phyloP scores from a whole-genome alignment of 805 yeast genomes.

The Cyberlindnera euphorbiiphila region DNA sequence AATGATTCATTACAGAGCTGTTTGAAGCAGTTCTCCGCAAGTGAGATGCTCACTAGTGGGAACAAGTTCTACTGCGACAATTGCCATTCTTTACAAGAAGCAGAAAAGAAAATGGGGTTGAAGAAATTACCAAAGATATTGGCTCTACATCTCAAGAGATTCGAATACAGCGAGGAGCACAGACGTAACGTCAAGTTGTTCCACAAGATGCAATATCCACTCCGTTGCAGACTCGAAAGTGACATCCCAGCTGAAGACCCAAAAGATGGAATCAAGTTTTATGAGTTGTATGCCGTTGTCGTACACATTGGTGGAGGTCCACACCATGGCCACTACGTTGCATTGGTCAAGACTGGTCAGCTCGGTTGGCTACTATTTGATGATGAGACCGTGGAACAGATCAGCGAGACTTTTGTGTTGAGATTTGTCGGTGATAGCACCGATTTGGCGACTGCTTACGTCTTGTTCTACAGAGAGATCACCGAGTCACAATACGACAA shows the following conservation, averaged over 20 bases:
- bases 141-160: constrained; percentile 84
- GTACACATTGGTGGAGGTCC: constrained; percentile 98
- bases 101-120: constrained; percentile 82
- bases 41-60: constrained; percentile 79
- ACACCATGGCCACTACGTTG: constrained; percentile 93
- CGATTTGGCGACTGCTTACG: constrained; percentile 88
- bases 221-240: constrained; percentile 47
- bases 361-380: constrained; percentile 92
- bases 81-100: constrained; percentile 90
- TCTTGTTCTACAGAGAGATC: constrained; percentile 73
- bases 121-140: constrained; percentile 73
- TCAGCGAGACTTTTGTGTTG: constrained; percentile 77
- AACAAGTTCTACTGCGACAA: constrained; percentile 92
- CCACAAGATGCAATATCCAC: constrained; percentile 79
- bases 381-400: constrained; percentile 90
- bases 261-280: constrained; percentile 47
- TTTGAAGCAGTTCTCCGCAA: constrained; percentile 74
- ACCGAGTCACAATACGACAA: constrained; percentile 34
- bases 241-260: constrained; percentile 55
- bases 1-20: constrained; percentile 75
- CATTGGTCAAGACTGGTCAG: constrained; percentile 71
- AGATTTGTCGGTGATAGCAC: constrained; percentile 86
- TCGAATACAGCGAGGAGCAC: constrained; percentile 82
- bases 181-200: constrained; percentile 83
- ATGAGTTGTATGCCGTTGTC: constrained; percentile 81